Base-by-base conservation (phyloP, 1,139 yeast species). In the Saccharomycopsis hybrid region DNA sequence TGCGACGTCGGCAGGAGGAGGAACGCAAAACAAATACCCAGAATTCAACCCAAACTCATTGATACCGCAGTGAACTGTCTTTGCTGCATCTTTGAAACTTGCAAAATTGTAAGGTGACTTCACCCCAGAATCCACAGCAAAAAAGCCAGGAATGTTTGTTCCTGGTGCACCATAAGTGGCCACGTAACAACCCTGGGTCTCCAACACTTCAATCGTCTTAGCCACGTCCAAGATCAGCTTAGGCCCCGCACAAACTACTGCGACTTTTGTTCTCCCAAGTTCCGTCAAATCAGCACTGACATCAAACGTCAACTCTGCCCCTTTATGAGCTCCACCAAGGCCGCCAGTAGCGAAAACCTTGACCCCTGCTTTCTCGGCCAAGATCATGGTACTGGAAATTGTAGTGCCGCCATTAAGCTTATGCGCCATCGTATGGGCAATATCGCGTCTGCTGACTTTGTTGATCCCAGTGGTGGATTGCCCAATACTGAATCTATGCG, bases 311-410 rank as follows among this genome's bases (percentile, higher is more conserved):
- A 65, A 56, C 49, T 85, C 83, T 5, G 85, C 95, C 9, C 85
- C 86, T 51, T 88, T 74, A 60, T 89, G 96, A 11, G 88, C 96
- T 13, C 97, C 97, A 5, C 97, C 96, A 30, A 88, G 72, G 1
- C 97, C 97, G 39, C 97, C 97, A 2, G 96, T 89, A 1, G 95
- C 95, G 72, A 88, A 89, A 25, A 89, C 89, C 57, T 77, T 75
- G 58, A 88, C 85, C 0, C 95, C 94, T 0, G 90, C 90, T 60
- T 68, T 61, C 50, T 81, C 73, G 0, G 96, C 82, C 13, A 89
- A 65, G 13, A 88, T 84, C 95, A 88, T 86, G 0, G 96, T 88
- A 47, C 86, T 83, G 1, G 96, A 88, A 55, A 88, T 86, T 0
- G 97, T 88, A 1, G 97, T 89, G 1, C 96, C 96, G 3, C 97